A percentile compares a stretch with the other conserved stretches of the same genome.
Evolutionary conservation across 305 asterid species (phyloP).

Genomic region (Solanum hybrid): DNA sequence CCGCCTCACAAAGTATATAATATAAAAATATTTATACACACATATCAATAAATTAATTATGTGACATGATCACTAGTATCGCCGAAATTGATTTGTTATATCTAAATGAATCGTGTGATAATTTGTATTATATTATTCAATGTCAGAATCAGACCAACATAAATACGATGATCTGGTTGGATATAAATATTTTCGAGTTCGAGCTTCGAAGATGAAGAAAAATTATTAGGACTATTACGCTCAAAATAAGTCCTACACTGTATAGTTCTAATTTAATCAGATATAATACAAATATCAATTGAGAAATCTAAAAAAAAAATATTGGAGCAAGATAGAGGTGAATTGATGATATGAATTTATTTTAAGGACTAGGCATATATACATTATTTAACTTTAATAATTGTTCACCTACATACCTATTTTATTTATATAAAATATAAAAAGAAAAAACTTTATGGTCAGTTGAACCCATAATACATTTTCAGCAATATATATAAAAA

Average conservation of each 20-base stretch:
- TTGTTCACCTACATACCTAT: not conserved
- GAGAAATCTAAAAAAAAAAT: no score
- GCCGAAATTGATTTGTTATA: not conserved
- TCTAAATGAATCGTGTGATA: not conserved
- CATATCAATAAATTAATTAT: not conserved
- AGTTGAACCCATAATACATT: not conserved
- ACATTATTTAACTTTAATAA: not conserved
- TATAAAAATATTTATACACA: not conserved
- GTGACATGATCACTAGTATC: not conserved
- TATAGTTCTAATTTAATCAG: no score
- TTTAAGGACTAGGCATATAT: not conserved
- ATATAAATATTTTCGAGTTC: no score
- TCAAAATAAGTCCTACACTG: no score
- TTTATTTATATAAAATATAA: no score
- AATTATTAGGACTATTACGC: not conserved
- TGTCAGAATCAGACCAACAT: not conserved
- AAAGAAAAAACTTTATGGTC: not conserved
- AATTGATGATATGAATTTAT: not conserved
- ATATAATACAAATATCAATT: no score
- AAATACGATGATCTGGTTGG: no score
- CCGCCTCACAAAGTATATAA: not conserved
- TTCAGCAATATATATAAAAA: not conserved
- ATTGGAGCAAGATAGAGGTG: not conserved
- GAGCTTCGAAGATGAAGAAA: rapidly evolving
- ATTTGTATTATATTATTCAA: not conserved